Base-by-base conservation (phyloP, 2,329 filamentous ascomycete species). In the Colletotrichum tanaceti region DNA sequence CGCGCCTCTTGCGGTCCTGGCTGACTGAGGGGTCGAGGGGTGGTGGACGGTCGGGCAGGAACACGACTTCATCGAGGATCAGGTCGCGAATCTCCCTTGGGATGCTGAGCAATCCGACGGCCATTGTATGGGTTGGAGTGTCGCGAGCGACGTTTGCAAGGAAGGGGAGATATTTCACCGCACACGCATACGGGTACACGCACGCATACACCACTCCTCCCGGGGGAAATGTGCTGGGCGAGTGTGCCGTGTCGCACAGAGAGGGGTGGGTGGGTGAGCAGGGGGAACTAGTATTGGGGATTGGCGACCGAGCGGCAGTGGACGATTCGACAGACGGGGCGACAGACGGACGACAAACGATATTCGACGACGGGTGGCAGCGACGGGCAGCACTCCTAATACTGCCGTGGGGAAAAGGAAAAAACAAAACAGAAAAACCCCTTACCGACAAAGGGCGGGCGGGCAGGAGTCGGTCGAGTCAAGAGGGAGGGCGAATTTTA, bases 31-130 rank as follows among this genome's bases (percentile, higher is more conserved):
- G 70, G 14, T 64, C 58, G 4, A 20, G 52, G 4, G 70, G 70
- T 1, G 67, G 59, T 28, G 57, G 58, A 28, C 70, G 70, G 24
- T 63, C 63, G n/a, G 70, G 60, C 3, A 68, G 57, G 20, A 70
- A 67, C 24, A 71, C 14, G 63, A 70, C 60, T 9, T 71, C 63
- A 35, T 64, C 58, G 55, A 71, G 68, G 38, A 71, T 71, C 41
- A 62, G 54, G 50, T 71, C 70, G 52, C 70, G 70, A 41, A 71
- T 49, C 35, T 71, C 70, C 59, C 68, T 66, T 14, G 70, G 63
- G 53, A 71, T 69, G 35, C 53, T 63, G 39, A 71, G 58, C 52
- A 71, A 60, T 14, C 65, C 65, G 58, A 50, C n/a, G 20, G 64
- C 47, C 70, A 71, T 71, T 28, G 54, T 55, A 32, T 59, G 46